phyloP scores from a whole-genome alignment of 148 eudicot species.

The Oxyria digyna region DNA sequence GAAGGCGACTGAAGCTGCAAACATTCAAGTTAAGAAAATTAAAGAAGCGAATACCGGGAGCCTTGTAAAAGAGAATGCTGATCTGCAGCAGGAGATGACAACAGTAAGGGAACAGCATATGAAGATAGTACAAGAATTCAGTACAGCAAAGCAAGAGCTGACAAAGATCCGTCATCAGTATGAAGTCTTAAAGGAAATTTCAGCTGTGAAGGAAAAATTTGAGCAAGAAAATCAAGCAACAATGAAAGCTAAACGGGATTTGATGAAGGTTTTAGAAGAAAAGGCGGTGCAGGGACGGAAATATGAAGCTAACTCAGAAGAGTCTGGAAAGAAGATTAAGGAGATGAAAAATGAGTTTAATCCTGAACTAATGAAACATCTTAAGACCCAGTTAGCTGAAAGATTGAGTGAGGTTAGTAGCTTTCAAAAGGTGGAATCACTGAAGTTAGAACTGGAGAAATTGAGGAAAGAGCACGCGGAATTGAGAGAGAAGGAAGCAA shows the following conservation, averaged over 20 bases:
- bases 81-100: constrained; percentile 31
- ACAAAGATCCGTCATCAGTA: constrained; percentile 27
- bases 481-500: constrained; percentile 48
- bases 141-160: constrained; percentile 48
- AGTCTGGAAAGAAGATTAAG: constrained; percentile 33
- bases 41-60: constrained; percentile 22
- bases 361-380: constrained; percentile 26
- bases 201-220: constrained; percentile 27
- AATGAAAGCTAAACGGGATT: constrained; percentile 31
- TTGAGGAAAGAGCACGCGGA: constrained; percentile 55
- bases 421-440: constrained; percentile 42
- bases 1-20: constrained; percentile 38
- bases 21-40: constrained; percentile 28
- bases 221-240: constrained; percentile 36
- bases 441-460: constrained; percentile 51
- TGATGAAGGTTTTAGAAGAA: constrained; percentile 26
- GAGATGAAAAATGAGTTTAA: constrained; percentile 33
- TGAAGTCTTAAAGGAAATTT: constrained; percentile 32
- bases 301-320: constrained; percentile 33
- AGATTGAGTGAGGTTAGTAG: constrained; percentile 31
- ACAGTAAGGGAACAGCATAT: constrained; percentile 36
- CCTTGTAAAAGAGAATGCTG: constrained; percentile 16
- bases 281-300: constrained; percentile 37
- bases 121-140: constrained; percentile 39
- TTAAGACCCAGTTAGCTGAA: constrained; percentile 36